Evolutionary conservation across 148 eudicot genomes (phyloP).

Genomic region (Rhododendron vialii): DNA sequence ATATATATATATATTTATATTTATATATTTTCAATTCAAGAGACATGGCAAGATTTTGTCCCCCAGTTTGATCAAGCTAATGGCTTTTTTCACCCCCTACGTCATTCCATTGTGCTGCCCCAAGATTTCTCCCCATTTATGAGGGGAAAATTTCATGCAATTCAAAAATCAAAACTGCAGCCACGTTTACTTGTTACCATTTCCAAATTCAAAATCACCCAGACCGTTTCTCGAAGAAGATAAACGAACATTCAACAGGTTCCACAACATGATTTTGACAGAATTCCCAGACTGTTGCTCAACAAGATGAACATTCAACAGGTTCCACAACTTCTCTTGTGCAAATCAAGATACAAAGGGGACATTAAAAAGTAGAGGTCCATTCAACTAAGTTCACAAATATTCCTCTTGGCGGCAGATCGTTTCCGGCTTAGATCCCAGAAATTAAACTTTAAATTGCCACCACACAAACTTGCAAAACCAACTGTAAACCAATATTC

Average conservation of each 20-base stretch:
- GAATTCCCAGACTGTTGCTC: neutral
- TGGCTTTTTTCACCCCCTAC: neutral
- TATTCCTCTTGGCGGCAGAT: neutral
- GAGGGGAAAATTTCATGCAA: neutral
- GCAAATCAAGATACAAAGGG: neutral
- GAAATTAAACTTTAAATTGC: neutral
- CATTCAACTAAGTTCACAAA: neutral
- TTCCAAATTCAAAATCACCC: neutral
- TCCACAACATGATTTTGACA: neutral
- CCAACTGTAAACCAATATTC: neutral
- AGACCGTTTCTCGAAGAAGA: neutral
- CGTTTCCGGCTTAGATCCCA: neutral
- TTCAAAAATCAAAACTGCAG: neutral
- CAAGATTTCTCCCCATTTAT: neutral
- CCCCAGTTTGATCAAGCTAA: neutral
- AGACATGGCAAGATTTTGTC: neutral
- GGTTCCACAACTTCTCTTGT: neutral
- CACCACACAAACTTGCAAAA: neutral
- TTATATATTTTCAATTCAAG: neutral
- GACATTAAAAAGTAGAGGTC: neutral
- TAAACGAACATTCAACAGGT: neutral
- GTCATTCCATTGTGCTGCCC: neutral
- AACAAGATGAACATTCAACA: neutral
- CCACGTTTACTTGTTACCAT: neutral
- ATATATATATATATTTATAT: too few species aligned